These are phyloP conservation scores for Yamadazyma atlantica DNA, from an alignment of 1,139 yeast genomes.

Conservation along the genomic window DNA sequence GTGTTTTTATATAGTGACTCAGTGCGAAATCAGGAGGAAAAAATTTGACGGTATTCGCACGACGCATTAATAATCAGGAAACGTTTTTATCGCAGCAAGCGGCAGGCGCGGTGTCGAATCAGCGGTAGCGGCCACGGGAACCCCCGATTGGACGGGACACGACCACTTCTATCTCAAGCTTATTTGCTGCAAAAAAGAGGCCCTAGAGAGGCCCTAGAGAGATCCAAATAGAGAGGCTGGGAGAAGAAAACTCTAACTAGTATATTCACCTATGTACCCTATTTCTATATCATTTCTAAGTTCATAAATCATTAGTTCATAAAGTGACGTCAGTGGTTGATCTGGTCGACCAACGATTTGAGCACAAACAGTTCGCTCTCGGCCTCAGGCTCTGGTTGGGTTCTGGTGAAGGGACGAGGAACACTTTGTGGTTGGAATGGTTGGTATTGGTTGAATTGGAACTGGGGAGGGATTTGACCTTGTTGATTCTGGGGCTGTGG, in stretches of 20 bases:
- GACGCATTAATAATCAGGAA: neutral
- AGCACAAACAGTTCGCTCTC: constrained; percentile 38
- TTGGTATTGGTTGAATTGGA: constrained; percentile 7
- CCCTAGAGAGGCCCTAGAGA: too few relatives aligned
- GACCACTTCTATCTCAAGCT: too few relatives aligned
- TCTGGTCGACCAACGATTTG: constrained; percentile 45
- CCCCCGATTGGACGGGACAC: too few relatives aligned
- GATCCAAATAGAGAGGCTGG: too few relatives aligned
- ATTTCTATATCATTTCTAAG: too few relatives aligned
- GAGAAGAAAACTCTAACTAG: too few relatives aligned
- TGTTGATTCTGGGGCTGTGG: constrained; percentile 7
- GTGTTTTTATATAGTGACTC: neutral
- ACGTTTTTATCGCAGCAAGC: too few relatives aligned
- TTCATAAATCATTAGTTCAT: neutral
- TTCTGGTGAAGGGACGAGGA: neutral
- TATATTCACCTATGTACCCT: too few relatives aligned
- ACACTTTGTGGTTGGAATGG: constrained; percentile 4
- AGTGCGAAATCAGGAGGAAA: neutral
- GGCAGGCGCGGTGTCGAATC: too few relatives aligned
- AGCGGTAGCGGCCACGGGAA: too few relatives aligned
- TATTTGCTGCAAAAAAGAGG: too few relatives aligned
- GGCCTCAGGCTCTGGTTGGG: constrained; percentile 8
- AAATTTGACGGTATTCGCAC: neutral
- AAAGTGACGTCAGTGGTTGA: constrained; percentile 37
- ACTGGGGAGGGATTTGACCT: constrained; percentile 4